Percentiles rank a stretch among this genome's conserved stretches.
Evolutionary conservation across 2,329 filamentous ascomycete species (phyloP).

Genomic region (Biscogniauxia mediterranea): DNA sequence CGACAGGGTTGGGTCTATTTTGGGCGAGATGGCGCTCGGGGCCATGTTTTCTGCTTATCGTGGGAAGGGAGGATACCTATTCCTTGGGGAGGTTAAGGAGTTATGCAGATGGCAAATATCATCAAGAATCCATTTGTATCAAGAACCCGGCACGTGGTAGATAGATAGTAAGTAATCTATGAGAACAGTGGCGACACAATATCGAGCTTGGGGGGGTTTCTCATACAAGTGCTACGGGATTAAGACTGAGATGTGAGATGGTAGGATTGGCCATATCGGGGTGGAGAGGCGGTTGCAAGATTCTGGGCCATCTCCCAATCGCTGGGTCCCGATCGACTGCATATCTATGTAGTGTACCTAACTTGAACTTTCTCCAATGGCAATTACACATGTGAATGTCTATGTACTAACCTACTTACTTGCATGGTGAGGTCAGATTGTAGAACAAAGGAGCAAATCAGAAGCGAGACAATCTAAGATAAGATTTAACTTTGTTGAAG

Average conservation of each 20-base stretch:
- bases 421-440: not conserved
- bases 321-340: constrained; percentile 12
- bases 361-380: not conserved
- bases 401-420: too few relatives aligned
- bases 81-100: not conserved
- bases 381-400: too few relatives aligned
- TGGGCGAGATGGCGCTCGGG: constrained; percentile 53
- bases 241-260: not conserved
- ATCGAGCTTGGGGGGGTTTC: too few relatives aligned
- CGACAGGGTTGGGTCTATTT: constrained; percentile 36
- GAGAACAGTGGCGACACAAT: not conserved
- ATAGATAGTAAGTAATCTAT: too few relatives aligned
- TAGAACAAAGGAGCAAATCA: constrained; percentile 22
- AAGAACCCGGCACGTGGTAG: too few relatives aligned
- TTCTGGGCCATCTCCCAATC: constrained; percentile 5
- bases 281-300: constrained; percentile 12
- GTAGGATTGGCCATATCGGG: not conserved
- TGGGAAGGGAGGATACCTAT: not conserved
- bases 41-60: constrained; percentile 44
- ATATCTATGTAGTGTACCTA: constrained; percentile 3
- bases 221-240: not conserved
- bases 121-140: not conserved
- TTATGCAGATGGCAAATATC: not conserved
- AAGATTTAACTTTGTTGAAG: not conserved
- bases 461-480: constrained; percentile 7